These are phyloP conservation scores for Penicillium sp. DNA, from an alignment of 2,329 filamentous ascomycete species.

Conservation along the genomic window DNA sequence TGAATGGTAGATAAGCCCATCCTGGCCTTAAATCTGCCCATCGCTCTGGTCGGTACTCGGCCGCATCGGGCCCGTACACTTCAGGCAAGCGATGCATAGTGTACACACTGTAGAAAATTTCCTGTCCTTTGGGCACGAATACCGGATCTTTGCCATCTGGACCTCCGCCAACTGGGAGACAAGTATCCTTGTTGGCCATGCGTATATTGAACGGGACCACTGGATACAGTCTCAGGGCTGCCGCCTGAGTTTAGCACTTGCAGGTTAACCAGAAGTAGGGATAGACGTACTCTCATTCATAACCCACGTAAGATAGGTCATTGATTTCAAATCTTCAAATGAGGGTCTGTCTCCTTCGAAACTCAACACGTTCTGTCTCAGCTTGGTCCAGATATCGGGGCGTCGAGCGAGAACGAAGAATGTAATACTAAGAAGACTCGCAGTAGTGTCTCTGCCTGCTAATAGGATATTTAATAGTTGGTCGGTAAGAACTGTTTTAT, in stretches of 20 bases:
- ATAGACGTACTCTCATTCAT: conserved; percentile 32
- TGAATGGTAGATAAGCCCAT: conserved; percentile 39
- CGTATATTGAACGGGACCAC: conserved; percentile 44
- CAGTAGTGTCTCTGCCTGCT: conserved; percentile 35
- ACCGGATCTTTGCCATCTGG: conserved; percentile 50
- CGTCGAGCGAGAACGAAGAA: conserved; percentile 26
- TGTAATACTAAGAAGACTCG: conserved; percentile 27
- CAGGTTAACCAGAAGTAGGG: not conserved
- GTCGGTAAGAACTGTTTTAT: not conserved
- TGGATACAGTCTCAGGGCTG: conserved; percentile 50
- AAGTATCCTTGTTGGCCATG: conserved; percentile 32
- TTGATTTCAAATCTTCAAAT: not conserved
- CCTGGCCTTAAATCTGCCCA: conserved; percentile 45
- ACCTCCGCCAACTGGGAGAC: conserved; percentile 8
- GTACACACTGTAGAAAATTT: conserved; percentile 64
- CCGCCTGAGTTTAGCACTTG: not conserved
- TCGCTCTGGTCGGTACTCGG: conserved; percentile 46
- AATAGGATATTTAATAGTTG: conserved; percentile 35
- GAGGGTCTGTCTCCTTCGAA: not conserved
- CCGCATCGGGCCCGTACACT: conserved; percentile 44
- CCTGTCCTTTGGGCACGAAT: conserved; percentile 61
- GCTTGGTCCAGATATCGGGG: conserved; percentile 21
- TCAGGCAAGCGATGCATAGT: conserved; percentile 68
- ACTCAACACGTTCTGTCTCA: conserved; percentile 9
- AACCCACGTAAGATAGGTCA: not conserved